phyloP scores from a whole-genome alignment of 2,329 filamentous ascomycete genomes.

The Trichoderma endophyticum region DNA sequence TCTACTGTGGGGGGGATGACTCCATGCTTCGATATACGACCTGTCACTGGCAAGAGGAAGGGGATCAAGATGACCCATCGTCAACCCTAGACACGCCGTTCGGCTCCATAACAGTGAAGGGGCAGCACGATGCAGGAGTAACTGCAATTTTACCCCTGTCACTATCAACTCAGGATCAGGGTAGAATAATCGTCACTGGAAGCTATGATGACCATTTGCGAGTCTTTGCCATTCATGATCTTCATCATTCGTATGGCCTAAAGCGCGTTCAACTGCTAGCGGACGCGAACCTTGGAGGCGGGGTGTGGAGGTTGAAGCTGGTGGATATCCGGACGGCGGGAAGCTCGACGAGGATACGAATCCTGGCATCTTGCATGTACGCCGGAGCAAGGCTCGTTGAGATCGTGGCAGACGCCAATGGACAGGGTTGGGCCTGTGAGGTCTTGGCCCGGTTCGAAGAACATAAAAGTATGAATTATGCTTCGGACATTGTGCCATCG shows the following conservation, averaged over 20 bases:
- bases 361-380: slow-evolving; percentile 95
- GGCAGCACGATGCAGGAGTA: slow-evolving; percentile 74
- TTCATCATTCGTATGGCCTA: slow-evolving; percentile 38
- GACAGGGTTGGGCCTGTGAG: slow-evolving; percentile 55
- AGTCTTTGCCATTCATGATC: slow-evolving; percentile 53
- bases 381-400: slow-evolving; percentile 70
- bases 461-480: slow-evolving; percentile 95
- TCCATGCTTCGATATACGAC: slow-evolving; percentile 53
- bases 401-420: slow-evolving; percentile 36
- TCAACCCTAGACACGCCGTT: slow-evolving; percentile 24
- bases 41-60: slow-evolving; percentile 24
- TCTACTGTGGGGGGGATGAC: slow-evolving; percentile 76
- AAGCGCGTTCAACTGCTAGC: slow-evolving; percentile 53
- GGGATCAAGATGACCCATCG: slow-evolving; percentile 20
- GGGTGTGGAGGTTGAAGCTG: slow-evolving; percentile 82
- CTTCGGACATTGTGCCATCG: slow-evolving; percentile 57
- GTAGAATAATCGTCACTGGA: slow-evolving; percentile 70
- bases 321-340: slow-evolving; percentile 36
- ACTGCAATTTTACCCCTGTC: slow-evolving; percentile 77
- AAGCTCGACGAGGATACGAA: slow-evolving; percentile 35
- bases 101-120: slow-evolving; percentile 37
- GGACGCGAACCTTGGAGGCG: slow-evolving; percentile 67
- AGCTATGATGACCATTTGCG: slow-evolving; percentile 87
- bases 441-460: slow-evolving; percentile 73
- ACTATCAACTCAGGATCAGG: slow-evolving; percentile 38